Evolutionary conservation across 768 basidiomycete species (phyloP).

Genomic region (Serendipita sp.): DNA sequence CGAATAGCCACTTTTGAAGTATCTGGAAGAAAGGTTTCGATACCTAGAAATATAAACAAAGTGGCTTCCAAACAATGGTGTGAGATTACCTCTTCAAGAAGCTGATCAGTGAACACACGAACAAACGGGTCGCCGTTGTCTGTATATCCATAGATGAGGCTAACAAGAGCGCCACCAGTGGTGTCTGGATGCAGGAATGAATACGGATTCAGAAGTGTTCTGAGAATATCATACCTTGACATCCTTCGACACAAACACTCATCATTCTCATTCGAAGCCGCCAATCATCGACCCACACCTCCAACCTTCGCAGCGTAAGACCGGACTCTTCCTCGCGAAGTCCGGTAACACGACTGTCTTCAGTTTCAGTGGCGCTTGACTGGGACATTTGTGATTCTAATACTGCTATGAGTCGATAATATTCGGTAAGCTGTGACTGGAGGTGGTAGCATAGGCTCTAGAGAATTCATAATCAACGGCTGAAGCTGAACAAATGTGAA

Average conservation of each 20-base stretch:
- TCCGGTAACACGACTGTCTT: conserved; percentile 14
- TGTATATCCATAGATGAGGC: conserved; percentile 86
- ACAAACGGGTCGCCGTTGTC: conserved; percentile 96
- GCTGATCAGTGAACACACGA: conserved; percentile 73
- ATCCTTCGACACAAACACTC: conserved; percentile 89
- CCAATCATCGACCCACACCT: conserved; percentile 94
- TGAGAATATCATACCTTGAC: conserved; percentile 40
- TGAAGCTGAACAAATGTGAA: not conserved
- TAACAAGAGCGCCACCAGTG: conserved; percentile 87
- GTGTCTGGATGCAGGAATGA: conserved; percentile 34
- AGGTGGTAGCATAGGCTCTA: conserved; percentile 84
- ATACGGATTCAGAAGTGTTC: not conserved
- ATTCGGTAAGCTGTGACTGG: conserved; percentile 82
- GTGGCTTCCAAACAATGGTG: not conserved
- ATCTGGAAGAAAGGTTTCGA: conserved; percentile 93
- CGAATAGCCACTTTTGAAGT: conserved; percentile 88
- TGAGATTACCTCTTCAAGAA: conserved; percentile 63
- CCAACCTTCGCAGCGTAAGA: conserved; percentile 69
- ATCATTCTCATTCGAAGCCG: conserved; percentile 90
- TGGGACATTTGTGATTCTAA: conserved; percentile 76
- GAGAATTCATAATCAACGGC: not conserved
- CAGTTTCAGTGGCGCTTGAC: conserved; percentile 3
- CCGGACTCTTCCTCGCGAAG: conserved; percentile 37
- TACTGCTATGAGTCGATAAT: conserved; percentile 82
- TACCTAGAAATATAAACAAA: conserved; percentile 35